Percentiles rank a stretch among this genome's conserved stretches.
Conservation (phyloP, 352 stramenopile species). For the Phytopythium sindhum region DNA sequence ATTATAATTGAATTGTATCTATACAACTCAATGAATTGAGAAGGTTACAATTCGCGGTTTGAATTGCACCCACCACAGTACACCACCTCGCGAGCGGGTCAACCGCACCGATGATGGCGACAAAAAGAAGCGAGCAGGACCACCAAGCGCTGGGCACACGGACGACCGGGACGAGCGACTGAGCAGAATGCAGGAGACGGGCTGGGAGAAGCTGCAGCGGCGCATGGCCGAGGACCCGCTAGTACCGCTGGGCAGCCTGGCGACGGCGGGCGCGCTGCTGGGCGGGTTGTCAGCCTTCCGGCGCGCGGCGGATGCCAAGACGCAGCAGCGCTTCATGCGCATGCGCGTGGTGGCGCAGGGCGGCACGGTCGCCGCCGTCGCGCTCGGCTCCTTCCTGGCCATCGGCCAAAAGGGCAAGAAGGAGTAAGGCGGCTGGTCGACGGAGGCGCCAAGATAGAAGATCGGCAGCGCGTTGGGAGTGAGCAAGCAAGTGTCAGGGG, state of each 20-base stretch:
- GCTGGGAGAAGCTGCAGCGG: constrained; percentile 81
- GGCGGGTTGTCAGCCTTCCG: constrained; percentile 69
- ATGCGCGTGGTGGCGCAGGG: constrained; percentile 67
- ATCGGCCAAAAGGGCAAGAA: constrained; percentile 47
- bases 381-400: constrained; percentile 65
- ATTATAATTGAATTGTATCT: not conserved
- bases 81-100: not conserved
- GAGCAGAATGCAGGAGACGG: constrained; percentile 33
- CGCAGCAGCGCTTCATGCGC: constrained; percentile 84
- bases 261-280: constrained; percentile 56
- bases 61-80: not conserved
- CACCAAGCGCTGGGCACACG: constrained; percentile 12
- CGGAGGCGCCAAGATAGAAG: not conserved
- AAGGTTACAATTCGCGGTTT: not conserved
- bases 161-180: constrained; percentile 20
- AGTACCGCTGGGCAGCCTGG: constrained; percentile 66
- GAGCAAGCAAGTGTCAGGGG: not conserved
- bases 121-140: constrained; percentile 1
- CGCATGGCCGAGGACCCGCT: constrained; percentile 69
- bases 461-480: not conserved
- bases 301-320: constrained; percentile 52
- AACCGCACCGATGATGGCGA: not conserved
- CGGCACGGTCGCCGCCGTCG: constrained; percentile 60
- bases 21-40: not conserved
- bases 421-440: constrained; percentile 5